Evolutionary conservation across 371 early-diverging fungal genomes (phyloP).

Genomic region (Conidiobolus coronatus): DNA sequence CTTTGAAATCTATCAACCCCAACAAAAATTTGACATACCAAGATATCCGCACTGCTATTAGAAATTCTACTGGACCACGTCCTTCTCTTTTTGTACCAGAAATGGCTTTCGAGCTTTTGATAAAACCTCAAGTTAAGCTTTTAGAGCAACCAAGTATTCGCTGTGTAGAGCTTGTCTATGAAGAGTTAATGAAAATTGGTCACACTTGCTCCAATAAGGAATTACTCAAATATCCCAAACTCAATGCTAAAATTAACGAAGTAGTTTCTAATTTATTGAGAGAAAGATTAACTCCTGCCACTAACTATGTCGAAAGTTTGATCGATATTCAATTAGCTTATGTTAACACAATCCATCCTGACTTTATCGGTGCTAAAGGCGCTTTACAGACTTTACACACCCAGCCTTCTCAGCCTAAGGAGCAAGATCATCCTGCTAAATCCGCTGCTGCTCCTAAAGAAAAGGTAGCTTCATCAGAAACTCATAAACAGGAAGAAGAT

Average conservation of each 20-base stretch:
- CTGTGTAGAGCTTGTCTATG: slow-evolving; percentile 68
- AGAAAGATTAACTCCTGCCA: slow-evolving; percentile 46
- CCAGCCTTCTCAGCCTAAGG: no score
- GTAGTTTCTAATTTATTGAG: slow-evolving; percentile 57
- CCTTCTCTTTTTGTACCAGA: slow-evolving; percentile 79
- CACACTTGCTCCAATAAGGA: slow-evolving; percentile 64
- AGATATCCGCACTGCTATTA: slow-evolving; percentile 72
- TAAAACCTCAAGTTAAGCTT: slow-evolving; percentile 55
- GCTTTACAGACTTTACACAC: slow-evolving; percentile 34
- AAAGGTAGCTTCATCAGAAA: neutral
- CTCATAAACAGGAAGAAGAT: slow-evolving; percentile 17
- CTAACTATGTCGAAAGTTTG: slow-evolving; percentile 50
- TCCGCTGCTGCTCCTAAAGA: slow-evolving; percentile 2
- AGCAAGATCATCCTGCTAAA: neutral
- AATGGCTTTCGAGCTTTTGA: slow-evolving; percentile 66
- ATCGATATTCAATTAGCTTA: slow-evolving; percentile 70
- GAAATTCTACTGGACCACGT: slow-evolving; percentile 73
- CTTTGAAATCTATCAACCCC: slow-evolving; percentile 49
- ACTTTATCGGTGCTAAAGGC: slow-evolving; percentile 59
- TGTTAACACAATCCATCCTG: slow-evolving; percentile 83
- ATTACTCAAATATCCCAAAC: slow-evolving; percentile 49
- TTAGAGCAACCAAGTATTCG: slow-evolving; percentile 61
- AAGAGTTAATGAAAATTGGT: slow-evolving; percentile 71
- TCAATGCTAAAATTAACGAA: slow-evolving; percentile 50
- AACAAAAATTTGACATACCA: slow-evolving; percentile 48